A percentile compares a stretch with the other conserved stretches of the same genome.
Evolutionary conservation across 1,284 basidiomycete genomes (phyloP).

Genomic region (Fomitiporia mediterranea): DNA sequence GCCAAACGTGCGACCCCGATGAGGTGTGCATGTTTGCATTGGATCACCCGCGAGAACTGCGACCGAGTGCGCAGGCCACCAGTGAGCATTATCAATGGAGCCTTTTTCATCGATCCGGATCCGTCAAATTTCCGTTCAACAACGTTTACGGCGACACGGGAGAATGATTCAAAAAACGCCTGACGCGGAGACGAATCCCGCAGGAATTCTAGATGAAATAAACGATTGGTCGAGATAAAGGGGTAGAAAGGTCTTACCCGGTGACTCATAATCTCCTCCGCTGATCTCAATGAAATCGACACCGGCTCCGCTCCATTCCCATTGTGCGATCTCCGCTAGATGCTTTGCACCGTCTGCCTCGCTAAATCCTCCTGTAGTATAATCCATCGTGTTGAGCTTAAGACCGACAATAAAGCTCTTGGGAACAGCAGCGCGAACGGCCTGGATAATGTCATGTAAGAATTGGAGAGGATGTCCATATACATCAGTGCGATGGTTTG

Average conservation of each 20-base stretch:
- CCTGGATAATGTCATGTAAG: conserved; percentile 57
- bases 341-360: conserved; percentile 50
- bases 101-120: conserved; percentile 6
- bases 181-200: conserved; percentile 31
- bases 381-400: conserved; percentile 89
- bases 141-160: conserved; percentile 38
- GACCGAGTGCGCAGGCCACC: conserved; percentile 69
- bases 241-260: conserved; percentile 47
- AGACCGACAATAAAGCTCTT: conserved; percentile 71
- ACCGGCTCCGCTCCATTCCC: conserved; percentile 35
- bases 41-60: conserved; percentile 53
- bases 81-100: conserved; percentile 64
- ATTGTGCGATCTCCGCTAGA: conserved; percentile 56
- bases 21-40: conserved; percentile 57
- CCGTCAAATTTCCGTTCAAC: conserved; percentile 28
- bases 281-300: conserved; percentile 86
- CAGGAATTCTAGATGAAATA: conserved; percentile 39
- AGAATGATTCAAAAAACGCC: conserved; percentile 30
- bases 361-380: conserved; percentile 46
- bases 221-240: neutral
- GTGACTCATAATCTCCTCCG: conserved; percentile 82
- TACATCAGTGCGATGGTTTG: conserved; percentile 62
- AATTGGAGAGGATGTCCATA: conserved; percentile 61
- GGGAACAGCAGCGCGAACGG: conserved; percentile 56
- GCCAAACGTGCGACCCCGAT: conserved; percentile 75